These are phyloP conservation scores for Kodamaea sagamina DNA, from an alignment of 805 yeast genomes.

Conservation along the genomic window DNA sequence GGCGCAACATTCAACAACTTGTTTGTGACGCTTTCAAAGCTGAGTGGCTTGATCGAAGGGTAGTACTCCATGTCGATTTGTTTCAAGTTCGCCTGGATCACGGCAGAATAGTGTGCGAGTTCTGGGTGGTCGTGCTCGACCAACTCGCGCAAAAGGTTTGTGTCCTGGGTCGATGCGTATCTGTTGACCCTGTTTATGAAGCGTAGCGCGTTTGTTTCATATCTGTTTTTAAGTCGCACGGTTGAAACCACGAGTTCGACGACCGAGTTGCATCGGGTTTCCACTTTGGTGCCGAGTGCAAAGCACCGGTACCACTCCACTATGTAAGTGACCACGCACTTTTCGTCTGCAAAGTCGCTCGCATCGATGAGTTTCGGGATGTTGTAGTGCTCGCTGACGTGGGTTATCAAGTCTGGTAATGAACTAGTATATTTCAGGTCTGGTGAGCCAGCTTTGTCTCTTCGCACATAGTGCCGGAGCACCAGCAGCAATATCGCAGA, in stretches of 20 bases:
- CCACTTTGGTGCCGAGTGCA: conserved; percentile 13
- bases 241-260: conserved; percentile 15
- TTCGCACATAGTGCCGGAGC: too few species aligned
- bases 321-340: conserved; percentile 57
- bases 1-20: conserved; percentile 8
- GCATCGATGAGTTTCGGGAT: conserved; percentile 56
- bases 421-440: too few species aligned
- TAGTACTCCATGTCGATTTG: conserved; percentile 17
- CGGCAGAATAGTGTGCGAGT: conserved; percentile 13
- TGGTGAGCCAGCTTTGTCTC: too few species aligned
- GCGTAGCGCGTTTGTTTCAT: conserved; percentile 34
- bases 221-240: conserved; percentile 27
- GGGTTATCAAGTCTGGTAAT: conserved; percentile 33
- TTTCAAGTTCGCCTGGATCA: conserved; percentile 19
- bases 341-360: conserved; percentile 64
- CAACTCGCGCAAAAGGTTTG: conserved; percentile 16
- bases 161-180: conserved; percentile 6
- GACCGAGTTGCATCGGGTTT: conserved; percentile 11
- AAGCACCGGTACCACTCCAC: conserved; percentile 57
- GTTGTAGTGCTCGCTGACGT: conserved; percentile 47
- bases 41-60: conserved; percentile 18
- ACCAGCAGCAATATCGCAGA: conserved; percentile 1
- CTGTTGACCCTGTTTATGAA: conserved; percentile 28
- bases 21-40: conserved; percentile 12
- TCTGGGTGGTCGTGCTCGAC: conserved; percentile 17